A percentile compares a stretch with the other conserved stretches of the same genome.
These are phyloP conservation scores for Blastobotrys illinoisensis DNA, from an alignment of 1,139 yeast species.

Conservation along the genomic window DNA sequence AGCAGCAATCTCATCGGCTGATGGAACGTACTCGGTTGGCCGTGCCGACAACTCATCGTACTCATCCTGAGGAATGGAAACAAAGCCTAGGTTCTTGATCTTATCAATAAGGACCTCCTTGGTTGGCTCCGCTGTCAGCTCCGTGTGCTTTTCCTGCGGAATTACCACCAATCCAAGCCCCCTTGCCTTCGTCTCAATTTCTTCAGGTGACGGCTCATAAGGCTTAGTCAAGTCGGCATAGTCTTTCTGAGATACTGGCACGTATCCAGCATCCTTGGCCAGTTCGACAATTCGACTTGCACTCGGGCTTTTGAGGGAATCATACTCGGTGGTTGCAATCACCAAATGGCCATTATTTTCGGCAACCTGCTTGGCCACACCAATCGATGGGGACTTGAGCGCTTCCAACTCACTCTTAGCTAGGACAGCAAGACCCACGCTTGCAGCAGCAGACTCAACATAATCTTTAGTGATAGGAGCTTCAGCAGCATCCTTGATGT, in stretches of 20 bases:
- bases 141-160: conserved; percentile 16
- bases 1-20: conserved; percentile 20
- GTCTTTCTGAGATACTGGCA: conserved; percentile 23
- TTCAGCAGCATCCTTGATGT: conserved; percentile 30
- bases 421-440: conserved; percentile 37
- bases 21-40: conserved; percentile 24
- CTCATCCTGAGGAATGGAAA: conserved; percentile 24
- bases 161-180: conserved; percentile 21
- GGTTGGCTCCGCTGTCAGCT: conserved; percentile 17
- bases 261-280: conserved; percentile 26
- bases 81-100: conserved; percentile 18
- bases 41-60: conserved; percentile 23
- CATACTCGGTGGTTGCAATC: conserved; percentile 19
- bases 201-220: conserved; percentile 21
- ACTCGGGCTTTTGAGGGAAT: conserved; percentile 18
- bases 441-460: conserved; percentile 31
- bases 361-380: conserved; percentile 33
- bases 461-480: conserved; percentile 25
- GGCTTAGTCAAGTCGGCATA: conserved; percentile 21
- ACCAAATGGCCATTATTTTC: conserved; percentile 18
- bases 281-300: conserved; percentile 17
- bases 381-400: conserved; percentile 19
- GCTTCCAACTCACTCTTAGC: conserved; percentile 27
- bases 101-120: conserved; percentile 20
- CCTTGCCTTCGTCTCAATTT: conserved; percentile 22